Evolutionary conservation across 1,284 basidiomycete species (phyloP).

Genomic region (Microbotryum intermedium): DNA sequence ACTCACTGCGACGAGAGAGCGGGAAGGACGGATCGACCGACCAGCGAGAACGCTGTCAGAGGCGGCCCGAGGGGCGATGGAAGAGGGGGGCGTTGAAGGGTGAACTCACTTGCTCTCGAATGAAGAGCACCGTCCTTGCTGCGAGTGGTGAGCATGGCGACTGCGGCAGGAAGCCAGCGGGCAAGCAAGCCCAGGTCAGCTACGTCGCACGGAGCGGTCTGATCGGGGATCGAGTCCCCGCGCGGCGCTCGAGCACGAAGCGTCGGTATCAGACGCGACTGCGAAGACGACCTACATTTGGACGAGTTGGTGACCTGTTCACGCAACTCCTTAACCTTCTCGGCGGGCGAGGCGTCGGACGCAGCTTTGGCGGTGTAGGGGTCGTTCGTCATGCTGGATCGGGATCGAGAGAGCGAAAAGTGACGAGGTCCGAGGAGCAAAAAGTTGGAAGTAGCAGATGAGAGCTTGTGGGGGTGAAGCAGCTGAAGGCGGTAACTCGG

Average conservation of each 20-base stretch:
- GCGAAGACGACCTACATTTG: constrained; percentile 9
- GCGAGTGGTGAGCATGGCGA: constrained; percentile 73
- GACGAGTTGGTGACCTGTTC: constrained; percentile 19
- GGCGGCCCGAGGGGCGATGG: background rate
- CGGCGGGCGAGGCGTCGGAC: constrained; percentile 13
- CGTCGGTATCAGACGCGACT: too few relatives aligned
- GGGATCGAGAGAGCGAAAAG: background rate
- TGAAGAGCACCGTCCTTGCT: constrained; percentile 66
- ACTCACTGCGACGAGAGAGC: background rate
- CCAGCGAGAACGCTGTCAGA: background rate
- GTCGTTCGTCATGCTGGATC: constrained; percentile 11
- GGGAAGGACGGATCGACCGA: background rate
- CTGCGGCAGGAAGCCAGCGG: constrained; percentile 44
- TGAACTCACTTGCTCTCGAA: constrained; percentile 58
- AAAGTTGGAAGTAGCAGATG: background rate
- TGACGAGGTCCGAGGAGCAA: background rate
- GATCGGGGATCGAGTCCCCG: too few relatives aligned
- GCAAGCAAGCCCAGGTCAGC: too few relatives aligned
- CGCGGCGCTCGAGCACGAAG: too few relatives aligned
- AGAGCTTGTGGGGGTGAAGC: too few relatives aligned
- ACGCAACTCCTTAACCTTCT: constrained; percentile 19
- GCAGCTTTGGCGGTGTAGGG: constrained; percentile 30
- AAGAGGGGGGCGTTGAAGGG: constrained; percentile 49
- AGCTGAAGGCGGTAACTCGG: too few relatives aligned
- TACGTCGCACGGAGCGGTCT: too few relatives aligned